Evolutionary conservation across 208 protist species (phyloP).

Genomic region (Leishmania turanica): DNA sequence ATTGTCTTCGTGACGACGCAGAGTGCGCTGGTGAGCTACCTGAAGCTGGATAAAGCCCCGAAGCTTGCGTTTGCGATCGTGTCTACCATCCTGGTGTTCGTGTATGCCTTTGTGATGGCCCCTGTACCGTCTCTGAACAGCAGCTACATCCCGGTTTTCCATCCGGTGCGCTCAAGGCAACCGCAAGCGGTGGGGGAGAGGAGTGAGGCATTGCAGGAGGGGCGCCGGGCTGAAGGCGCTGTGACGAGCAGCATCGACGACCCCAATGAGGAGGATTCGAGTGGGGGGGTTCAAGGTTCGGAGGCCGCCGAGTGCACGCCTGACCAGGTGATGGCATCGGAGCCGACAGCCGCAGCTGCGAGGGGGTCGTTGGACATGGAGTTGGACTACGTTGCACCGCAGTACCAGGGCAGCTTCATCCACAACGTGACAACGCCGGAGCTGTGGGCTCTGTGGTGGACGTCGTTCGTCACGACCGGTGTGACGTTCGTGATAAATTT

Average conservation of each 20-base stretch:
- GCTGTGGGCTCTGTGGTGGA: constrained; percentile 61
- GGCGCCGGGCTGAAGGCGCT: neutral
- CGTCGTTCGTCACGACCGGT: constrained; percentile 43
- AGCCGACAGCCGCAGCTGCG: too few species aligned
- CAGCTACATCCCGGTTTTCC: constrained; percentile 14
- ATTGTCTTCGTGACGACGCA: constrained; percentile 55
- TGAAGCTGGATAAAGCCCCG: constrained; percentile 22
- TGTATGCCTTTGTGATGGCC: constrained; percentile 26
- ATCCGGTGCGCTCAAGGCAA: neutral
- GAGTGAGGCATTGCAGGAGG: neutral
- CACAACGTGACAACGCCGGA: constrained; percentile 39
- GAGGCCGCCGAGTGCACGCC: neutral
- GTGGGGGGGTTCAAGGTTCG: too few species aligned
- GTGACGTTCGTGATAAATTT: constrained; percentile 58
- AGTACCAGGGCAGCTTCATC: constrained; percentile 59
- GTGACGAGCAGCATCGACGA: too few species aligned
- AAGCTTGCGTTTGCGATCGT: constrained; percentile 47
- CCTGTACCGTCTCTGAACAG: constrained; percentile 42
- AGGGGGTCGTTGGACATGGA: constrained; percentile 17
- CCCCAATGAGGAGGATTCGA: too few species aligned
- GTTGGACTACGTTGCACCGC: constrained; percentile 63
- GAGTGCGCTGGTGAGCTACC: constrained; percentile 48
- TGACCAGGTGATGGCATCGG: neutral
- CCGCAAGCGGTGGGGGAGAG: neutral
- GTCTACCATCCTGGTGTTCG: constrained; percentile 27